Percentiles rank a stretch among this genome's conserved stretches.
phyloP scores from a whole-genome alignment of 208 protist genomes.

The Histomonas meleagridis region DNA sequence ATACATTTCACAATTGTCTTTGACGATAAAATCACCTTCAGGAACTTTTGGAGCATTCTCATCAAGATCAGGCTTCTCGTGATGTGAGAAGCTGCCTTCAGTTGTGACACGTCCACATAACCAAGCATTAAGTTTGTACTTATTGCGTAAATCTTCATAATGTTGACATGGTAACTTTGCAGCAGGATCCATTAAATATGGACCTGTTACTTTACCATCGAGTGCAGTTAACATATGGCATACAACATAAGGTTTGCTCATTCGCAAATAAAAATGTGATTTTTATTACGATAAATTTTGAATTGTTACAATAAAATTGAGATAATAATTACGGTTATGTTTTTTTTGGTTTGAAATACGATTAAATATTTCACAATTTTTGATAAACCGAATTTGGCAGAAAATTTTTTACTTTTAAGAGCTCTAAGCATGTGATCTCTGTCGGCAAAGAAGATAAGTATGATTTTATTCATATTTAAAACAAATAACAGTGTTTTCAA shows the following conservation, averaged over 20 bases:
- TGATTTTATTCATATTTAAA: too few species aligned
- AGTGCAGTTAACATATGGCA: not conserved
- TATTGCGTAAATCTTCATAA: not conserved
- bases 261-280: too few species aligned
- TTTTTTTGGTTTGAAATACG: too few species aligned
- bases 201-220: not conserved
- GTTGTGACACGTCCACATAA: not conserved
- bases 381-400: too few species aligned
- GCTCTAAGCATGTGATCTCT: too few species aligned
- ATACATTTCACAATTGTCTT: not conserved
- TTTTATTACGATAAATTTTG: too few species aligned
- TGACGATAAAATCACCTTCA: not conserved
- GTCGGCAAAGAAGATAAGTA: too few species aligned
- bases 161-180: not conserved
- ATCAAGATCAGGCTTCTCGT: not conserved
- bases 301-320: too few species aligned
- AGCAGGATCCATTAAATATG: not conserved
- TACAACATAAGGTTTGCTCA: not conserved
- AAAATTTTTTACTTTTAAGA: too few species aligned
- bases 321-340: too few species aligned
- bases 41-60: not conserved
- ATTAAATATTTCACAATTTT: too few species aligned
- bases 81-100: not conserved
- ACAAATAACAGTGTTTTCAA: too few species aligned
- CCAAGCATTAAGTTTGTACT: not conserved